phyloP scores from a whole-genome alignment of 768 basidiomycete genomes.

The Pleurotus tuoliensis region DNA sequence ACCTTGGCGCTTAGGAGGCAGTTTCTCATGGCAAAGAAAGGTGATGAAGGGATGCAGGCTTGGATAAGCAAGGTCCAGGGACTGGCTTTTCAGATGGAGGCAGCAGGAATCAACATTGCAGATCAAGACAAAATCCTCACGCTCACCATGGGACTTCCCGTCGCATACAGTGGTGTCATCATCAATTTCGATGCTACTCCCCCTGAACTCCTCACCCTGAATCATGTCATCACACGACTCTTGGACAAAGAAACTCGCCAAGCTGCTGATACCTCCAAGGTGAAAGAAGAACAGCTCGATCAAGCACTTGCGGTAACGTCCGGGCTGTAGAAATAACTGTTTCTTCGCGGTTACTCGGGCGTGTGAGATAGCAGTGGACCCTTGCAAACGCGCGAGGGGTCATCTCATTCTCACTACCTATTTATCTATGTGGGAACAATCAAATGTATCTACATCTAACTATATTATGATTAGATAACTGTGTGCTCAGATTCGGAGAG shows the following conservation, averaged over 20 bases:
- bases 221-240: slow-evolving; percentile 22
- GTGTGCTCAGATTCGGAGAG: too few relatives aligned
- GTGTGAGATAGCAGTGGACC: too few relatives aligned
- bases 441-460: too few relatives aligned
- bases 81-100: slow-evolving; percentile 9
- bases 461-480: too few relatives aligned
- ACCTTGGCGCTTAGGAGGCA: slow-evolving; percentile 16
- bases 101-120: slow-evolving; percentile 8
- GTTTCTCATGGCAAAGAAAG: slow-evolving; percentile 22
- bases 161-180: slow-evolving; percentile 21
- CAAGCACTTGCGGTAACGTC: neutral
- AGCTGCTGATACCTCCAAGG: neutral
- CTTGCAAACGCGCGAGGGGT: too few relatives aligned
- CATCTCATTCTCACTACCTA: too few relatives aligned
- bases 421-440: too few relatives aligned
- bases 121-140: slow-evolving; percentile 23
- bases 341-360: too few relatives aligned
- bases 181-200: slow-evolving; percentile 25
- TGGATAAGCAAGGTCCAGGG: neutral
- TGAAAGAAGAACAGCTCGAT: neutral
- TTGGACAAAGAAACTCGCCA: slow-evolving; percentile 28
- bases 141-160: slow-evolving; percentile 22
- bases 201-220: slow-evolving; percentile 18
- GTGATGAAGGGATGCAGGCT: slow-evolving; percentile 16
- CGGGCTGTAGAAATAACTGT: too few relatives aligned